A percentile compares a stretch with the other conserved stretches of the same genome.
Evolutionary conservation across 805 yeast species (phyloP).

Genomic region (Candida sphagnicola): DNA sequence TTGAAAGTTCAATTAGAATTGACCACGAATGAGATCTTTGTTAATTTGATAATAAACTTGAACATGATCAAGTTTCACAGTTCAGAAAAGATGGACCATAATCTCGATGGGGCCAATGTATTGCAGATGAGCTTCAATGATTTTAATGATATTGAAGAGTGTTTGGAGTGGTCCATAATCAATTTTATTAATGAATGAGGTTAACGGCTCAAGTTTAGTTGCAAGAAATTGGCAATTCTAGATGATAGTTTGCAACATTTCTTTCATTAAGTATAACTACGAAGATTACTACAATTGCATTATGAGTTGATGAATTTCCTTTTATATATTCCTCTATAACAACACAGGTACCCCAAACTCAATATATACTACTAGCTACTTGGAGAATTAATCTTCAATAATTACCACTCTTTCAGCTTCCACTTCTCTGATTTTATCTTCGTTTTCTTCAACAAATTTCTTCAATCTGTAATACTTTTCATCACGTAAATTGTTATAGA

Average conservation of each 20-base stretch:
- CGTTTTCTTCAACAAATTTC: slow-evolving; percentile 35
- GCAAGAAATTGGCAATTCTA: too few relatives aligned
- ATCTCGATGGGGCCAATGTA: slow-evolving; percentile 33
- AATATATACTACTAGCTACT: background rate
- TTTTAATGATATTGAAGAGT: slow-evolving; percentile 49
- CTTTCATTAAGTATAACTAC: too few relatives aligned
- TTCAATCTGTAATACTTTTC: slow-evolving; percentile 53
- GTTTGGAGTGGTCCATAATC: slow-evolving; percentile 51
- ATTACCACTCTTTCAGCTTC: slow-evolving; percentile 29
- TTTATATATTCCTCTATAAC: slow-evolving; percentile 1
- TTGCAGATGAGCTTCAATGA: slow-evolving; percentile 48
- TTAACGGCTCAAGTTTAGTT: too few relatives aligned
- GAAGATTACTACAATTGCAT: too few relatives aligned
- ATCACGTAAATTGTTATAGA: slow-evolving; percentile 60
- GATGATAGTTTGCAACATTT: too few relatives aligned
- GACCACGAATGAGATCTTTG: slow-evolving; percentile 39
- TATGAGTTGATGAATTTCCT: too few relatives aligned
- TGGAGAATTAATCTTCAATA: slow-evolving; percentile 15
- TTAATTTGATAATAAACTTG: slow-evolving; percentile 33
- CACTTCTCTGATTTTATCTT: slow-evolving; percentile 27
- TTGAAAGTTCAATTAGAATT: slow-evolving; percentile 27
- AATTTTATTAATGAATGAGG: slow-evolving; percentile 19
- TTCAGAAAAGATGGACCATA: slow-evolving; percentile 19
- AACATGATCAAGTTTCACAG: slow-evolving; percentile 27
- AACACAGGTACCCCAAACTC: background rate